Evolutionary conservation across 306 rosid species (phyloP), one percentile per base, ranked within the genome.

Genomic region (Cercis canadensis): DNA sequence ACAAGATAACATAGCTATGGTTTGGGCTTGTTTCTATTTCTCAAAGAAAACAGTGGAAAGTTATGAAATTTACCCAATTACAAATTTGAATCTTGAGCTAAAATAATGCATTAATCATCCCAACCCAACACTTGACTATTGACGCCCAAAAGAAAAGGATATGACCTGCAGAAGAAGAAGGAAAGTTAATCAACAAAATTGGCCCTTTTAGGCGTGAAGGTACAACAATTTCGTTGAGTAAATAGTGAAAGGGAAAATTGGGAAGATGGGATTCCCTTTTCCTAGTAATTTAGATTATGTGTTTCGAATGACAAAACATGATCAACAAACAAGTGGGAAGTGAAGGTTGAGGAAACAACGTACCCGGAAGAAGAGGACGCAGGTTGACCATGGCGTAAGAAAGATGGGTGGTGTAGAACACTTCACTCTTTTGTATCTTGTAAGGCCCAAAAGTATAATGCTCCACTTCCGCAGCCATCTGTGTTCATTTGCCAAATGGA

Each of bases 311-410:
- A n/a, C n/a, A n/a, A n/a, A n/a, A n/a, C n/a, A 67, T 5, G 47
- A 53, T 5, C 29, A 19, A 52, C 40, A 44, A 68, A 44, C 46
- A 41, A 16, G 66, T 18, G 0, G 18, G 31, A 54, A 12, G 11
- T 18, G 47, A 57, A 9, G 6, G 7, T 6, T 24, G 29, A 24
- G 29, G 29, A 24, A 24, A 24, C 29, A 24, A 24, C 4, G 51
- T 67, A 94, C 98, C 98, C 76, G 98, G 97, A 68, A 94, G 81
- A 83, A 74, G 70, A 70, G 98, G 98, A 66, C 97, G 98, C 6
- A 94, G 86, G 63, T 94, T 90, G 64, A 94, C 98, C 86, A 87
- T 54, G 46, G 97, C 97, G 51, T 75, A 94, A 19, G 97, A 90
- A 49, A 88, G 94, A 10, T 49, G 37, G n/a, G 96, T 82, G 36